Base-by-base conservation (phyloP, 345 rosid species). In the Fremontodendron californicum region DNA sequence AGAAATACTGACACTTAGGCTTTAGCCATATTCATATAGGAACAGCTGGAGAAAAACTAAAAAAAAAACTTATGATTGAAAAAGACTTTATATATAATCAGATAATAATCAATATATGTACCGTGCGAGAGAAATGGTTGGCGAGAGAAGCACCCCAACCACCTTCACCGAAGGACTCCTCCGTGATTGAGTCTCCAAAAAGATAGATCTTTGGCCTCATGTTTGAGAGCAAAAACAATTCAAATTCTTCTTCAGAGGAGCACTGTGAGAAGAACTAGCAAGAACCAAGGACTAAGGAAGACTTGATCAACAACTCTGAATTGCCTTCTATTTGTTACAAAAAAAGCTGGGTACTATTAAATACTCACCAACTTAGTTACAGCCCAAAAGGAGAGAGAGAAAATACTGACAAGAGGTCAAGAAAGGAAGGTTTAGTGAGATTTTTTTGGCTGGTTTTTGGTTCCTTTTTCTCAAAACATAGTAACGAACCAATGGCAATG, bases 161-260 rank as follows among this genome's bases (percentile, higher is more conserved):
- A 33, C 90, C 90, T 39, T 84, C 85, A 35, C 46, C 75, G 29
- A 91, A 93, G 71, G 99, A 93, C 69, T 51, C 84, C 76, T 95
- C 97, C 48, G 99, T 95, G 72, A 95, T 95, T 1, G 99, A 95
- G 77, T 95, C 99, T 33, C 99, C 99, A 48, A 91, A 95, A 45
- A 94, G 89, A 79, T 82, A 84, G 46, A 94, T 90, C 85, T 87
- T 88, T 1, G 88, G 94, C 71, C 98, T 89, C 93, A 89, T 91
- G 77, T 81, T 61, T 8, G 23, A 48, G 57, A 2, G 35, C 33
- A 35, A 37, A 43, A 58, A 0, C 11, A 27, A 39, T 54, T 71
- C n/a, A 18, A 54, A 23, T 12, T 40, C 48, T 37, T 13, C 76
- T 35, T 57, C 15, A 15, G 33, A 29, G 15, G 0, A 42, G 33